Conservation (phyloP, 1,284 basidiomycete genomes). For the Tremellales sp. region DNA sequence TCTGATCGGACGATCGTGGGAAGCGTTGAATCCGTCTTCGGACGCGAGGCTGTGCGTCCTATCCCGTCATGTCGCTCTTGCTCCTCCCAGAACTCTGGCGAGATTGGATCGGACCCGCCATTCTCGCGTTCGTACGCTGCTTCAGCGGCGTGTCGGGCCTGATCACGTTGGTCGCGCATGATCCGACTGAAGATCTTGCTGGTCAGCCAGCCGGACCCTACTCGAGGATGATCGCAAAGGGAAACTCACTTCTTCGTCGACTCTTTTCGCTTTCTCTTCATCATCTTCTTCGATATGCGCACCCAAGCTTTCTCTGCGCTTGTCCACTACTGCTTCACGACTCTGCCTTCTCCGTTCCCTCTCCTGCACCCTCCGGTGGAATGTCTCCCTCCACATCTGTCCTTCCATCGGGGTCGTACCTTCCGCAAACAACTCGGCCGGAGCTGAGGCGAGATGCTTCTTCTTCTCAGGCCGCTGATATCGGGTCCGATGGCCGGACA, state of each 20-base stretch:
- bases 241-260: constrained; percentile 42
- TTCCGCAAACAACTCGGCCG: constrained; percentile 28
- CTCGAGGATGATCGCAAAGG: background rate
- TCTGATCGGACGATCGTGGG: background rate
- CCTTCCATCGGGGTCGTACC: constrained; percentile 35
- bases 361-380: constrained; percentile 31
- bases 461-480: constrained; percentile 4
- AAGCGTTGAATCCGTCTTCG: too few relatives aligned
- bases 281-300: constrained; percentile 32
- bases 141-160: constrained; percentile 26
- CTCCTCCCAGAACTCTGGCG: constrained; percentile 41
- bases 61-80: constrained; percentile 24
- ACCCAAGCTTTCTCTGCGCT: constrained; percentile 9
- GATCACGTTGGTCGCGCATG: constrained; percentile 33
- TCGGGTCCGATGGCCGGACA: constrained; percentile 2
- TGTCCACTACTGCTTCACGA: constrained; percentile 24
- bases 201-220: background rate
- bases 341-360: constrained; percentile 23
- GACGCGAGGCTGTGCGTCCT: too few relatives aligned
- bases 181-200: constrained; percentile 42
- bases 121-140: constrained; percentile 33
- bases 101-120: constrained; percentile 32
- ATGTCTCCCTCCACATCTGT: constrained; percentile 37
- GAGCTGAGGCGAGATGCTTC: background rate
- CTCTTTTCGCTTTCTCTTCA: constrained; percentile 32